Percentiles rank a stretch among this genome's conserved stretches.
Conservation (phyloP, 2,329 filamentous ascomycete species). For the Ophiostoma himal-ulmi region DNA sequence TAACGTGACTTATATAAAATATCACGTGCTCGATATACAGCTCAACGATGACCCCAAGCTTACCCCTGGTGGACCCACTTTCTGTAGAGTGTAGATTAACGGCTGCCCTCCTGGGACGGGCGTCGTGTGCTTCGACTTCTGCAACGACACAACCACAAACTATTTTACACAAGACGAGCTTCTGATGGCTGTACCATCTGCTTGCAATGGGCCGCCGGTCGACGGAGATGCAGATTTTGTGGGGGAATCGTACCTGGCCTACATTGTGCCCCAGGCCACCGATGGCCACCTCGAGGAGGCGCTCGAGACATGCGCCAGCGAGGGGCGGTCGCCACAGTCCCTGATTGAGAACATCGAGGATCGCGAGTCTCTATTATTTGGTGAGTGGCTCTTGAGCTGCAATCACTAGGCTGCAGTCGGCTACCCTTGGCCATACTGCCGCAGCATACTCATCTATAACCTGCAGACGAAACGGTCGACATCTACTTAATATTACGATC, state of each 20-base stretch:
- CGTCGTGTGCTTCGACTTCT: background rate
- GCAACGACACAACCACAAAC: background rate
- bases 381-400: slow-evolving; percentile 41
- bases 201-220: slow-evolving; percentile 9
- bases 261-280: slow-evolving; percentile 54
- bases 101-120: background rate
- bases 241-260: slow-evolving; percentile 54
- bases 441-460: slow-evolving; percentile 31
- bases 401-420: background rate
- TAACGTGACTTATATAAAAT: background rate
- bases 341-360: slow-evolving; percentile 54
- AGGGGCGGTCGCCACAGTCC: slow-evolving; percentile 38
- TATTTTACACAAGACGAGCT: background rate
- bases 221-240: slow-evolving; percentile 41
- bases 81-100: background rate
- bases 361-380: slow-evolving; percentile 64
- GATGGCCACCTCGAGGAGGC: slow-evolving; percentile 49
- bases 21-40: background rate
- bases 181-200: slow-evolving; percentile 20
- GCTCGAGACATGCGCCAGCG: slow-evolving; percentile 35
- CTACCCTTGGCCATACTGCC: background rate
- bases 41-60: background rate
- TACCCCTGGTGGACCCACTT: slow-evolving; percentile 1
- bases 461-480: slow-evolving; percentile 64
- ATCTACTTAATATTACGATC: slow-evolving; percentile 64